phyloP scores from a whole-genome alignment of 768 basidiomycete species.

The Lentinus brumalis region DNA sequence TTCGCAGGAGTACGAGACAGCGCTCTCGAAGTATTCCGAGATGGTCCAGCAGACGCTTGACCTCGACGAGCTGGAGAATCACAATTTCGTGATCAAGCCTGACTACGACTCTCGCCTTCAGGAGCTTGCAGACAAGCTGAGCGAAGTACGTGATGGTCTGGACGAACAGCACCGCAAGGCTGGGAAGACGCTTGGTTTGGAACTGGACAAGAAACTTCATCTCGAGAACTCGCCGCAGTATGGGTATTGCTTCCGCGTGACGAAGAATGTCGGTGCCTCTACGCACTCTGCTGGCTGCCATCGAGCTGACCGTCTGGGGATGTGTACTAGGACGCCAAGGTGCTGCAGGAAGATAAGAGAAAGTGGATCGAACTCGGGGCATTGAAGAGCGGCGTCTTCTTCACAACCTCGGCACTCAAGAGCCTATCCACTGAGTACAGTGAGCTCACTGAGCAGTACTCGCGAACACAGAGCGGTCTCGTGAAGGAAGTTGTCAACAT shows the following conservation, averaged over 20 bases:
- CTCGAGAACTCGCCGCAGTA: constrained; percentile 88
- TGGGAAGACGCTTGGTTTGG: constrained; percentile 72
- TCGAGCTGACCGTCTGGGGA: not conserved
- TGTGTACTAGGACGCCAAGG: constrained; percentile 71
- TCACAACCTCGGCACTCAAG: constrained; percentile 80
- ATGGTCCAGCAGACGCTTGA: constrained; percentile 98
- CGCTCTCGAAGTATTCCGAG: constrained; percentile 77
- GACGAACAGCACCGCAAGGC: constrained; percentile 78
- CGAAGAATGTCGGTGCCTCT: constrained; percentile 71
- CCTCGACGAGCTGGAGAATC: constrained; percentile 78
- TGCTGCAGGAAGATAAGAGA: constrained; percentile 55
- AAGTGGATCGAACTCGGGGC: constrained; percentile 83
- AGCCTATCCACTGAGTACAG: constrained; percentile 69
- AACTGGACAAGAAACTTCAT: constrained; percentile 94
- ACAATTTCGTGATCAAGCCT: constrained; percentile 90
- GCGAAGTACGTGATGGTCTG: constrained; percentile 71
- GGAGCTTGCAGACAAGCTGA: constrained; percentile 66
- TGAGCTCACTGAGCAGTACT: constrained; percentile 69
- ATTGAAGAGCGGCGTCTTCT: constrained; percentile 84
- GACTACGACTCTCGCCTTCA: constrained; percentile 83
- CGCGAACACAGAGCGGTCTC: constrained; percentile 72
- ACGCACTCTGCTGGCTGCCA: not conserved
- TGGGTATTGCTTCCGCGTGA: constrained; percentile 91
- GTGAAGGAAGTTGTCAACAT: constrained; percentile 94
- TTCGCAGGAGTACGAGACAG: constrained; percentile 57